Base-by-base conservation (phyloP, 2,329 filamentous ascomycete genomes). In the Arthroderma sp. region DNA sequence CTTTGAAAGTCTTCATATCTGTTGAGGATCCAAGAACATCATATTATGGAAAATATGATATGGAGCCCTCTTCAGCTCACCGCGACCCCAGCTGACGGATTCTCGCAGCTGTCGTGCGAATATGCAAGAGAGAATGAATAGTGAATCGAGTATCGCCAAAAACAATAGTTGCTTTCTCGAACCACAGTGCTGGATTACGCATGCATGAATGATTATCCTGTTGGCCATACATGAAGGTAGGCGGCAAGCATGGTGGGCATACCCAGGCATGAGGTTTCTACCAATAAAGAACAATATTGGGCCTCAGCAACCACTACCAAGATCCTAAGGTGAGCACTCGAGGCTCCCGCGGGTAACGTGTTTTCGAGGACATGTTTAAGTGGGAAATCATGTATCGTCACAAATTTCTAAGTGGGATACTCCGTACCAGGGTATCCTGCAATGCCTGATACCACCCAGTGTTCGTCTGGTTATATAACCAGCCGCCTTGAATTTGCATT, bases 51-150 rank as follows among this genome's bases (percentile, higher is more conserved):
- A 19, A 43, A 43, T n/a, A 13, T 17, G 47, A 33, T 43, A 51
- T 33, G 4, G 47, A 33, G 15, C 28, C n/a, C 33, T 31, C 25
- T 15, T 33, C 47, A 51, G 25, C 47, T n/a, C 9, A 13, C 15
- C 4, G 9, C 9, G 35, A 38, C 13, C 35, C 9, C 35, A 38
- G 25, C 15, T 19, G 25, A 31, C 47, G 47, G 47, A 17, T 17
- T 51, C 25, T 51, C 47, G 25, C 47, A 51, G 47, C 23, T 31
- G 25, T 33, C 28, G 47, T 51, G 47, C 47, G 47, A 51, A 33
- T 19, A 51, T 51, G 47, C 47, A 51, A 31, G 43, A 49, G 35
- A n/a, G 35, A 13, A 4, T 9, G 15, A 38, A 13, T 38, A 38
- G 4, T n/a, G 11, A 38, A n/a, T 38, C 47, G 9, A 17, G 23